Base-by-base conservation (phyloP, 768 basidiomycete species). In the Naematelia aurantialba region DNA sequence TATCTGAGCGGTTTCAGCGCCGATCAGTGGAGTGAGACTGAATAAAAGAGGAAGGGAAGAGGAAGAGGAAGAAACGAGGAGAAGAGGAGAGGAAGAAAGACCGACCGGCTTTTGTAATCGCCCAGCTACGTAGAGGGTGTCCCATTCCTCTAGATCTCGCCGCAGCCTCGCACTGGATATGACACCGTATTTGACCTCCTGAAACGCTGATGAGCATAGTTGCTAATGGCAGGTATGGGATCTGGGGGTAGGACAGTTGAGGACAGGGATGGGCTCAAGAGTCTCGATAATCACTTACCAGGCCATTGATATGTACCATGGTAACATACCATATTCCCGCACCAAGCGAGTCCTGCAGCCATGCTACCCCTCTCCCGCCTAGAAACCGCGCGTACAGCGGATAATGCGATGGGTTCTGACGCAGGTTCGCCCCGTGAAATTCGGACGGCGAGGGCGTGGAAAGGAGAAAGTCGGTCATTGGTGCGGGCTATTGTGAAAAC, bases 311-410 rank as follows among this genome's bases (percentile, higher is more conserved):
- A 4, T 86, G 84, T 27, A 93, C 86, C 77, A 86, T 89, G 0
- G 94, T 85, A 67, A 96, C 96, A 77, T 94, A 99, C 96, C 96
- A 99, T 21, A 97, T 84, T 4, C 91, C 91, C 0, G 96, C 93
- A 2, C 79, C 80, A 30, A 62, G 50, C 5, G 67, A 61, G 48
- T 74, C 85, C 78, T 96, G 86, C 51, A 93, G 78, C 54, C 80
- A 82, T 17, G 87, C 82, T n/a, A 97, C 86, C 74, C 90, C 89
- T 27, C 82, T 83, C 8, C 86, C 87, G 1, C 96, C 96, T 8
- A 96, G 77, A 44, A 84, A 66, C n/a, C 92, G 83, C n/a, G 91
- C 86, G 68, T 89, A 86, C 13, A 92, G 72, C 0, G 94, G 87
- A 74, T 99, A 99, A 78, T 99, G 96, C 5, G 84, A 81, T 0